A percentile compares a stretch with the other conserved stretches of the same genome.
Evolutionary conservation across 2,329 filamentous ascomycete genomes (phyloP).

Genomic region (Aphanoascus verrucosus): DNA sequence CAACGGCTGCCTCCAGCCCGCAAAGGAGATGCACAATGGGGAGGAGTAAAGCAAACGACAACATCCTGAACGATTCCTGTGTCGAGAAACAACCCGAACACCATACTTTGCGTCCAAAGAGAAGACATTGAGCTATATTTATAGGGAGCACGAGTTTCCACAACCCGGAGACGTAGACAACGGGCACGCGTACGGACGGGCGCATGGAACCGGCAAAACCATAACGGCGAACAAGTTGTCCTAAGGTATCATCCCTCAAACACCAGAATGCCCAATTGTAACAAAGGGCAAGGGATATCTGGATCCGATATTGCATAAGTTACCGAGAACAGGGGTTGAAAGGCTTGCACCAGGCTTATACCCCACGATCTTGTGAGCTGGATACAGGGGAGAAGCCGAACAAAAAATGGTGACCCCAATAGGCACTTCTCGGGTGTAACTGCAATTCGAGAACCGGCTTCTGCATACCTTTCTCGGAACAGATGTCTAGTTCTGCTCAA

Average conservation of each 20-base stretch:
- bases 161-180: neutral
- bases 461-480: too few relatives aligned
- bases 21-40: conserved; percentile 3
- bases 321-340: neutral
- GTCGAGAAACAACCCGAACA: neutral
- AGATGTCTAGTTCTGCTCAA: neutral
- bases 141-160: neutral
- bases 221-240: neutral
- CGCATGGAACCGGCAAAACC: neutral
- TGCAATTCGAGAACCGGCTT: neutral
- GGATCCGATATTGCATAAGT: neutral
- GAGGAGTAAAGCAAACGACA: conserved; percentile 3
- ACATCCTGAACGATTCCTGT: neutral
- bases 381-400: neutral
- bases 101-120: neutral
- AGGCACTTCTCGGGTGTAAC: neutral
- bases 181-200: neutral
- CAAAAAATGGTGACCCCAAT: neutral
- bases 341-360: neutral
- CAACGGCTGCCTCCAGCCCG: conserved; percentile 1
- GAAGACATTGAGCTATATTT: neutral
- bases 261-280: neutral
- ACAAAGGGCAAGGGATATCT: neutral
- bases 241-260: neutral
- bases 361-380: too few relatives aligned